phyloP scores from a whole-genome alignment of 2,329 filamentous ascomycete species.

The Penicillium aurantiogriseum region DNA sequence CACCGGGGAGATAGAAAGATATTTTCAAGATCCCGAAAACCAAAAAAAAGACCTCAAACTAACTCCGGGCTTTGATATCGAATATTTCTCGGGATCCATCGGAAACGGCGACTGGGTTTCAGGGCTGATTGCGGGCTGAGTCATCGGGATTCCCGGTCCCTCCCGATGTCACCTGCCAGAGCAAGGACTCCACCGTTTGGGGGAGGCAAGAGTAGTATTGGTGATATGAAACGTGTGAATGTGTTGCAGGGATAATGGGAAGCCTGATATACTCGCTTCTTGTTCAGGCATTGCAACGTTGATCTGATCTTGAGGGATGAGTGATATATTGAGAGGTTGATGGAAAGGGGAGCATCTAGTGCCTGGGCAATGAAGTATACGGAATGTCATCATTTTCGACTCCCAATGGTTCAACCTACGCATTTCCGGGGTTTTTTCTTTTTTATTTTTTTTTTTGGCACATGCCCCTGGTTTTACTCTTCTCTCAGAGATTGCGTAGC shows the following conservation, averaged over 20 bases:
- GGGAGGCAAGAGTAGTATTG: not conserved
- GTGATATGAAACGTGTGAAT: not conserved
- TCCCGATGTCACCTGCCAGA: constrained; percentile 29
- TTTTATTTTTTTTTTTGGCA: not conserved
- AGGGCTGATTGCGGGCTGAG: constrained; percentile 4
- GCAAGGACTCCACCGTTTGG: constrained; percentile 10
- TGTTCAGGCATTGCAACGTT: constrained; percentile 17
- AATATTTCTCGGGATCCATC: constrained; percentile 20
- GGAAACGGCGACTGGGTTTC: not conserved
- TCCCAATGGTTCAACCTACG: not conserved
- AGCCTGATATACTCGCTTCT: constrained; percentile 25
- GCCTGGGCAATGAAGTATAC: constrained; percentile 10
- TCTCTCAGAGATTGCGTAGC: not conserved
- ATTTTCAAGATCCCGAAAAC: not conserved
- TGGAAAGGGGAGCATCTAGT: not conserved
- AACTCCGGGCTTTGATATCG: constrained; percentile 6
- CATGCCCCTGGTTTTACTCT: not conserved
- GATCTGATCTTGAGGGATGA: not conserved
- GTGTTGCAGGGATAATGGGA: constrained; percentile 31
- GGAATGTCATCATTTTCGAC: constrained; percentile 13
- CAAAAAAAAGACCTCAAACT: not conserved
- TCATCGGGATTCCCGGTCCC: constrained; percentile 16
- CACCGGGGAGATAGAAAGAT: not conserved
- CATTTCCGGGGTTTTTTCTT: constrained; percentile 2
- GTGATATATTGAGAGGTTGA: not conserved